Conservation (phyloP, 106 monocot genomes). For the Dendrobium catenatum region DNA sequence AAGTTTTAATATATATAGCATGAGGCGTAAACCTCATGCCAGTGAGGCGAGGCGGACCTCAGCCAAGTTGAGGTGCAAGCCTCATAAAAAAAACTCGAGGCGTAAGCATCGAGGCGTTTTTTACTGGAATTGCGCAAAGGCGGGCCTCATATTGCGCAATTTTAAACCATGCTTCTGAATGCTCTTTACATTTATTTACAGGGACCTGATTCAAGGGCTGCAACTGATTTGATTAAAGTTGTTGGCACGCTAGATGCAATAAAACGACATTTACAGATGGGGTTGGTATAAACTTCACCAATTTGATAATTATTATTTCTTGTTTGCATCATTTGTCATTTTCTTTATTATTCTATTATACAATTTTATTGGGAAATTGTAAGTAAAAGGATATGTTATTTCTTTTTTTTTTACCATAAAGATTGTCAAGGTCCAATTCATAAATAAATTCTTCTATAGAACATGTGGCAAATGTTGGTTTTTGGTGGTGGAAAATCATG, state of each 20-base stretch:
- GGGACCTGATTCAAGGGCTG: conserved; percentile 87
- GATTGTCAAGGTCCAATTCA: neutral
- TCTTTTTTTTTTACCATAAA: neutral
- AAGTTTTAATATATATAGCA: no score
- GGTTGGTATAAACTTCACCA: conserved; percentile 38
- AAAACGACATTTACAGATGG: conserved; percentile 47
- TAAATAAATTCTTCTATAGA: neutral
- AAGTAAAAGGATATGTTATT: neutral
- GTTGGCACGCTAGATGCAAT: conserved; percentile 74
- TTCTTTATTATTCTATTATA: neutral
- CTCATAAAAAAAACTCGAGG: no score
- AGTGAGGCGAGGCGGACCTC: no score
- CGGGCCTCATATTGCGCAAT: no score
- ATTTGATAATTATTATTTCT: neutral
- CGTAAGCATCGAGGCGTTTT: no score
- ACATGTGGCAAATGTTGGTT: neutral
- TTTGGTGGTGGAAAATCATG: neutral
- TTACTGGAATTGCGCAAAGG: no score
- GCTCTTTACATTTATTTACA: conserved; percentile 23
- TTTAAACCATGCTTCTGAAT: neutral
- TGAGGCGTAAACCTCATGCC: no score
- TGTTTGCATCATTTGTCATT: neutral
- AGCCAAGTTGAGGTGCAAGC: no score
- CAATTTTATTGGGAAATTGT: neutral
- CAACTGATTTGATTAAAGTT: conserved; percentile 61